Base-by-base conservation (phyloP, 768 basidiomycete genomes). In the Macrolepiota fuliginosa region DNA sequence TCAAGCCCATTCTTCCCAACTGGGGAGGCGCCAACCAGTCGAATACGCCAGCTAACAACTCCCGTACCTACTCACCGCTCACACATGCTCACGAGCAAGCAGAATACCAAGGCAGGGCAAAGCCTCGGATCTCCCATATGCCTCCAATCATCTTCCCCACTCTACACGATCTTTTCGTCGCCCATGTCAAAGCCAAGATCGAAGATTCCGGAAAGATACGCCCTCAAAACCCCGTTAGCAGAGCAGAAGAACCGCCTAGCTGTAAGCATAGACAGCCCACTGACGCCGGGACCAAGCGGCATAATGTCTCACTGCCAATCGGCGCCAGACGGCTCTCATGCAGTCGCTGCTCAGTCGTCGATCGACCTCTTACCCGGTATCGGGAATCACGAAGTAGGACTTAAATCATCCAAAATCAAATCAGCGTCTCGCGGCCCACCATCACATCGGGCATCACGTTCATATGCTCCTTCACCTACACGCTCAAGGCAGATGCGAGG, bases 71-170 rank as follows among this genome's bases (percentile, higher is more conserved):
- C 3, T 19, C 49, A 47, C 24, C 62, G 59, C 11, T 35, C 54
- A 29, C 39, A 39, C 4, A 47, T 11, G 37, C 12, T 45, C 13
- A 27, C 22, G 2, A 57, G 15, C 22, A n/a, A 24, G 47, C 22
- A 37, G 4, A 56, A 27, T 52, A 32, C 55, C 5, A 47, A 56
- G 11, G 35, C 61, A 24, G 65, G 64, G 25, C 60, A 66, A 19
- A 61, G 63, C 46, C 65, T 70, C 25, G 63, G 65, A 15, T 71
- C 71, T 2, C 71, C 71, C 1, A 71, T 73, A 17, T 64, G 62
- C 35, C 62, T 70, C 35, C 52, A 35, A 4, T 46, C 59, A 36
- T 47, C 45, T 9, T 54, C 59, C 13, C 52, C 53, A 3, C 17
- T 36, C 13, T 29, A 27, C 32, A 61, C 52, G 19, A 61, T 54